phyloP scores from a whole-genome alignment of 176 grass and related monocot species.

The Neostapfia colusana region DNA sequence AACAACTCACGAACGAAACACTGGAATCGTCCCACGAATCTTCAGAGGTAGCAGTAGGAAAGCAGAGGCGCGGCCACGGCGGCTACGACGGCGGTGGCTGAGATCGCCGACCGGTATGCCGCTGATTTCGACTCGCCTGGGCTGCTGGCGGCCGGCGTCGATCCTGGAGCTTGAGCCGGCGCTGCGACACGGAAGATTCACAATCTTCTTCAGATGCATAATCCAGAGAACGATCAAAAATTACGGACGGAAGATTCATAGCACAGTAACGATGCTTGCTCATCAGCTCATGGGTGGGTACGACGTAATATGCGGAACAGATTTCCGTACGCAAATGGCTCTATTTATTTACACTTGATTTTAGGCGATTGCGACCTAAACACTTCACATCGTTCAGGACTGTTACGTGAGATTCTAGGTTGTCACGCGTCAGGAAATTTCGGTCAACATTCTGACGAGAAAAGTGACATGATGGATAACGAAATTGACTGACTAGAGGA shows the following conservation, averaged over 20 bases:
- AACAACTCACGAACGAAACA: not conserved
- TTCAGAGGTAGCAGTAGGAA: constrained; percentile 38
- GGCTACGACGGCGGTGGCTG: not conserved
- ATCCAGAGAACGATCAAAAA: not conserved
- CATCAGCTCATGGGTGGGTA: not conserved
- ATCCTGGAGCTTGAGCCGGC: constrained; percentile 29
- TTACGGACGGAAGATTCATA: no score
- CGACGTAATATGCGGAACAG: no score
- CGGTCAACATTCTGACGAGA: constrained; percentile 5
- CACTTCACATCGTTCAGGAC: not conserved
- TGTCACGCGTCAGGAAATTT: not conserved
- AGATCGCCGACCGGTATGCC: constrained; percentile 1
- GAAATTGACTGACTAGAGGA: not conserved
- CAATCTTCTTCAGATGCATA: not conserved
- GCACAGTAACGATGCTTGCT: not conserved
- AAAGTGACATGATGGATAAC: not conserved
- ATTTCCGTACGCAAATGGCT: no score
- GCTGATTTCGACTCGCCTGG: constrained; percentile 19
- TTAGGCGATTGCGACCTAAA: not conserved
- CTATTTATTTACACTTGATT: not conserved
- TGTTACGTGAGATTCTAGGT: not conserved
- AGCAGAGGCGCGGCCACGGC: constrained; percentile 23
- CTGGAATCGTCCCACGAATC: not conserved
- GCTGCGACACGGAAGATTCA: constrained; percentile 33
- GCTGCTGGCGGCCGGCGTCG: constrained; percentile 7